Evolutionary conservation across 345 rosid genomes (phyloP).

Genomic region (Camelina neglecta): DNA sequence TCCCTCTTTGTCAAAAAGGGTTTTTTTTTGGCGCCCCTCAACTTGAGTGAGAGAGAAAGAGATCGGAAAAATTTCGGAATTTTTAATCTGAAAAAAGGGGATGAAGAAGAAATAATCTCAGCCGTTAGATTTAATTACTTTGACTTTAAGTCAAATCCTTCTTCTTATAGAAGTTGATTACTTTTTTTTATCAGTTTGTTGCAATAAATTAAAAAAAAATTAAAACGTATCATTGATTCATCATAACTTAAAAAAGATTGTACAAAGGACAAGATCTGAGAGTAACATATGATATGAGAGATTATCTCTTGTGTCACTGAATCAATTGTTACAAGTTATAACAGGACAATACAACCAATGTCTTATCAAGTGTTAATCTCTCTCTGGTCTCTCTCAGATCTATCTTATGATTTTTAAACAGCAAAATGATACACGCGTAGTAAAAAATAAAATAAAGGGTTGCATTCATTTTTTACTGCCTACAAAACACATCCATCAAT

Average conservation of each 20-base stretch:
- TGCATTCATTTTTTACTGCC: constrained; percentile 42
- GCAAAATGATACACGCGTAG: constrained; percentile 19
- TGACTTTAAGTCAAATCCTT: constrained; percentile 44
- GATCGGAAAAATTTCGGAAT: constrained; percentile 41
- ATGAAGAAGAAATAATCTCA: constrained; percentile 27
- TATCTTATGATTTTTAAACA: constrained; percentile 27
- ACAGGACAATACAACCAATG: constrained; percentile 33
- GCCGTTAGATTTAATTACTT: constrained; percentile 43
- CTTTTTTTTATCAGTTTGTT: constrained; percentile 13
- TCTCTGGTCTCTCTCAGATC: constrained; percentile 24
- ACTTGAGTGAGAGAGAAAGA: constrained; percentile 34
- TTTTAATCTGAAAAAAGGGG: constrained; percentile 29
- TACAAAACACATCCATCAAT: constrained; percentile 32
- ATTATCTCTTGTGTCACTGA: constrained; percentile 25
- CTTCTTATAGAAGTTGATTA: constrained; percentile 2
- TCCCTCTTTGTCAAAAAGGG: constrained; percentile 39
- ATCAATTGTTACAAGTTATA: constrained; percentile 34
- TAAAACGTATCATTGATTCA: constrained; percentile 22
- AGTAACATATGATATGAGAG: constrained; percentile 5
- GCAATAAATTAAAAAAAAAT: not conserved
- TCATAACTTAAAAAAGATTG: constrained; percentile 22
- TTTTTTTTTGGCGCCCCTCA: constrained; percentile 48
- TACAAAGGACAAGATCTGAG: constrained; percentile 19
- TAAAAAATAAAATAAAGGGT: constrained; percentile 2
- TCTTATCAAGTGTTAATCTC: constrained; percentile 18